Base-by-base conservation (phyloP, 768 basidiomycete species). In the Trametes cubensis region DNA sequence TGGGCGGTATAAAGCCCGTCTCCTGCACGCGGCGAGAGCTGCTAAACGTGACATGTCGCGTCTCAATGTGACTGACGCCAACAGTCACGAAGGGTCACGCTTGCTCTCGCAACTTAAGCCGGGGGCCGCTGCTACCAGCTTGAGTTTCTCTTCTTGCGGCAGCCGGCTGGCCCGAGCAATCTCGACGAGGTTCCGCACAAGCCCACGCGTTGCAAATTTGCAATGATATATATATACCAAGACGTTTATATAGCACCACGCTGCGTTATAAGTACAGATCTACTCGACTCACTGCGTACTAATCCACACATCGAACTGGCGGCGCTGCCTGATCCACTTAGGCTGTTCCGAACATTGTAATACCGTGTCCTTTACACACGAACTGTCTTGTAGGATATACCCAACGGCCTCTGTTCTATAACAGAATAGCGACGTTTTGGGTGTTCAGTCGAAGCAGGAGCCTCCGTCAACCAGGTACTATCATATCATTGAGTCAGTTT, bases 391-490 rank as follows among this genome's bases (percentile, higher is more conserved):
- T 17, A 17, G 10, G 7, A 14, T 14, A 13, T 10, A 11, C 10
- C 34, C 10, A 4, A 11, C 34, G 34, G 11, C 4, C 11, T 11
- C 34, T 7, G 34, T 6, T 34, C 34, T 34, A 34, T 34, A 4
- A 7, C 5, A 6, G 11, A 11, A 11, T 11, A 2, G 14, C 30
- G 20, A 34, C 30, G 26, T 6, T 2, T 6, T 18, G 28, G 10
- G 10, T 34, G 26, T n/a, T 62, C 40, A 65, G 41, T 65, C 64
- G 39, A 65, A 65, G 57, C 55, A 61, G 2, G 60, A 58, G 14
- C 64, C 64, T 25, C 64, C 64, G n/a, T 65, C 64, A 40, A 65
- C 64, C 13, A 61, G 40, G 14, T 58, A 61, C 64, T 65, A 30
- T 10, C 11, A 10, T 1, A 41, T n/a, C 6, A 3, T 10, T n/a